Evolutionary conservation across 1,284 basidiomycete genomes (phyloP), one percentile per base, ranked within the genome.

Genomic region (Puccinia horiana): DNA sequence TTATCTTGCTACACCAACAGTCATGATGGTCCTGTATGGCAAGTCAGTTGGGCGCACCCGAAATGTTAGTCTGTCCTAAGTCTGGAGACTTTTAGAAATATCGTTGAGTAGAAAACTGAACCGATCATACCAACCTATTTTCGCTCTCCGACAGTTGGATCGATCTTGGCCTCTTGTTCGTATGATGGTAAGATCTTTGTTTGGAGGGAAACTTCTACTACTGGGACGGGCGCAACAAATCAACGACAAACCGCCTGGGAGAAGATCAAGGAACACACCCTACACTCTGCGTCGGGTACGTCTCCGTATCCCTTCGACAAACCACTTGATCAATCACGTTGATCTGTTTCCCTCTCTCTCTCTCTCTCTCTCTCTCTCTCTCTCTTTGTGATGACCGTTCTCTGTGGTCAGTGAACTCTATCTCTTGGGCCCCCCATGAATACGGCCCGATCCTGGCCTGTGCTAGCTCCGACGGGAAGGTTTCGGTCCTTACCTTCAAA

Each of bases 141-240:
- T 47, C 29, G 40, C 42, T 69, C 26, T 44, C 86, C 2, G 14
- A 42, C 23, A 79, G 77, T 94, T 85, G 96, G 96, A 0, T 92
- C 94, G 84, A 97, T 99, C 86, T 91, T 99, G 74, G 96, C 96
- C 26, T 96, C 94, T 49, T 97, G 94, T 87, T 98, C 96, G 5
- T 99, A 98, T 87, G 96, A 99, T 85, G 96, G 96, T 76, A 95
- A 97, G 86, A 96, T 98, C 65, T 91, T 98, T 87, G 96, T 99
- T 84, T 99, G 97, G 96, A 98, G 97, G 87, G 95, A 98, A 0
- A 89, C 88, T 0, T 90, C 90, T 0, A 84, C 90, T 0, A 84
- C 86, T 83, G 90, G 90, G 23, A 87, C 89, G 42, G 87, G 88
- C 23, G 86, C 85, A 26, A 87, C 89, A 12, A 90, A 90, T 54